A percentile compares a stretch with the other conserved stretches of the same genome.
Evolutionary conservation across 2,329 filamentous ascomycete genomes (phyloP).

Genomic region (Colletotrichum costaricense): DNA sequence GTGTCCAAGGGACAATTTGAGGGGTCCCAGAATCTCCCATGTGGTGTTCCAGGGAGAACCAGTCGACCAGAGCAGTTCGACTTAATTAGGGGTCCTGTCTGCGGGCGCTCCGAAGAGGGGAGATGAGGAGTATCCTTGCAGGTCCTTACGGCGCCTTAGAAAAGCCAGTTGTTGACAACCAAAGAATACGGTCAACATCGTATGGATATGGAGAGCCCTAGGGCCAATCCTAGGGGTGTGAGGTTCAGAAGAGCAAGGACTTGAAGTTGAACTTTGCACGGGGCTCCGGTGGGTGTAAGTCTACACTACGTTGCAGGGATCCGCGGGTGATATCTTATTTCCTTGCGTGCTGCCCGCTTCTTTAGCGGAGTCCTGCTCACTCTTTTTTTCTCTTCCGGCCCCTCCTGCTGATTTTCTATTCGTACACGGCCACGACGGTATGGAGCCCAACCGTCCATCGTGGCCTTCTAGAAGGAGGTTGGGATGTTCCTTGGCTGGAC

Average conservation of each 20-base stretch:
- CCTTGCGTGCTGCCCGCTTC: background rate
- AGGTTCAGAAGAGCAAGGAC: background rate
- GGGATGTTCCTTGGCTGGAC: background rate
- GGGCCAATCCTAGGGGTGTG: background rate
- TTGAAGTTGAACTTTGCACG: background rate
- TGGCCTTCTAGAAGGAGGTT: slow-evolving; percentile 16
- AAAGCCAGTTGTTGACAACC: background rate
- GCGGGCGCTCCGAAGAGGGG: background rate
- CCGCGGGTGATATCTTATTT: background rate
- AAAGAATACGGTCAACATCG: background rate
- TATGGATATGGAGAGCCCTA: background rate
- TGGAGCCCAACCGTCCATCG: background rate
- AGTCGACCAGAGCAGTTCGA: background rate
- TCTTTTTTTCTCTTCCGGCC: background rate
- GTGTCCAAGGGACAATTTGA: background rate
- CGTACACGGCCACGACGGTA: no score
- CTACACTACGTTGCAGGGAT: background rate
- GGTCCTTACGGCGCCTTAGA: background rate
- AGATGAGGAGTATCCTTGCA: background rate
- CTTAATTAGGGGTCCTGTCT: background rate
- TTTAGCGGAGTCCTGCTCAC: background rate
- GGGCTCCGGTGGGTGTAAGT: background rate
- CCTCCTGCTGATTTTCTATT: background rate
- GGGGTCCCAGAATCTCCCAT: background rate
- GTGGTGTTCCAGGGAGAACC: background rate